Evolutionary conservation across 331 rosid genomes (phyloP).

Genomic region (Quercus phellos): DNA sequence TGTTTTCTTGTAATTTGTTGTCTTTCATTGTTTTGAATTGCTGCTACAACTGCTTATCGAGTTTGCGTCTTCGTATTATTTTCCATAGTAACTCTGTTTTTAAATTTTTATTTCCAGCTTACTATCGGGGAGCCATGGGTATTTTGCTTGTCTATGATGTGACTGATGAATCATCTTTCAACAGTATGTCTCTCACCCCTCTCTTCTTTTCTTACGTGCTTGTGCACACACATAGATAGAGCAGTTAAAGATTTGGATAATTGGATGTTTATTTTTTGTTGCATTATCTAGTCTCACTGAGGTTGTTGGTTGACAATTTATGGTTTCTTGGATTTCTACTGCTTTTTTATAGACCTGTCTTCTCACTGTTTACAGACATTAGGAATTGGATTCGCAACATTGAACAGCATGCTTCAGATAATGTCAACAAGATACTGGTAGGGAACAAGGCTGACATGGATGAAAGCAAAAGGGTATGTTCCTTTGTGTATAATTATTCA

Average conservation of each 20-base stretch:
- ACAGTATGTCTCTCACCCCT: conserved; percentile 48
- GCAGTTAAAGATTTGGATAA: conserved; percentile 12
- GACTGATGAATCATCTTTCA: conserved; percentile 91
- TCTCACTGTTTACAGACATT: conserved; percentile 58
- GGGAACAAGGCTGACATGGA: conserved; percentile 99
- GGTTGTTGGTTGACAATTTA: background rate
- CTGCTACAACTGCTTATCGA: background rate
- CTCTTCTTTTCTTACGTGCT: background rate
- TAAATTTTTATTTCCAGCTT: conserved; percentile 49
- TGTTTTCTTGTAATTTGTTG: background rate
- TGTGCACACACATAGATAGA: background rate
- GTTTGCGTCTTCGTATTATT: background rate
- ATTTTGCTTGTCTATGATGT: conserved; percentile 92
- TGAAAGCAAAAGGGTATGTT: conserved; percentile 86
- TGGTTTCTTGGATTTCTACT: background rate
- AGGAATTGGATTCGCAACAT: conserved; percentile 95
- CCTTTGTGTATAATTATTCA: background rate
- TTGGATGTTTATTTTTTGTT: background rate
- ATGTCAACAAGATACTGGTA: conserved; percentile 84
- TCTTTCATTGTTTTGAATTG: background rate
- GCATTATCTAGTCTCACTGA: background rate
- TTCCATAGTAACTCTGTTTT: background rate
- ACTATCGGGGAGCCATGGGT: conserved; percentile 96
- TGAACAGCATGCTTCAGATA: conserved; percentile 96
- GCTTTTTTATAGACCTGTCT: conserved; percentile 3